A percentile compares a stretch with the other conserved stretches of the same genome.
phyloP scores from a whole-genome alignment of 495 filamentous ascomycete species.

The Jackrogersella minutella region DNA sequence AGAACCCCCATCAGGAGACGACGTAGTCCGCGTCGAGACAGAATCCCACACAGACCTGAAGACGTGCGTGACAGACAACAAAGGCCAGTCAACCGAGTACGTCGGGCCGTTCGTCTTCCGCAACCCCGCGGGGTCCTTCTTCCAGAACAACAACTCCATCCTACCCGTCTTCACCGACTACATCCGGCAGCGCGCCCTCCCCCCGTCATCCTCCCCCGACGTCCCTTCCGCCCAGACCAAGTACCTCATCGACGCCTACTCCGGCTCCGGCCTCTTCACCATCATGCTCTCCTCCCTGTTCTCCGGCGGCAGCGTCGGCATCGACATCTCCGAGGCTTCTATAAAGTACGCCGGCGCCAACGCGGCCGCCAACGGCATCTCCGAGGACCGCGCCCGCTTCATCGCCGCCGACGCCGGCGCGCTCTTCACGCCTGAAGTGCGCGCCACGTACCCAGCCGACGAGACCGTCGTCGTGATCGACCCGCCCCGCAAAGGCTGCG shows the following conservation, averaged over 20 bases:
- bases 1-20: slow-evolving; percentile 25
- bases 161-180: slow-evolving; percentile 88
- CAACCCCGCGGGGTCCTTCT: slow-evolving; percentile 92
- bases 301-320: slow-evolving; percentile 55
- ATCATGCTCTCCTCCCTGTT: slow-evolving; percentile 89
- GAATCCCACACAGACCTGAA: slow-evolving; percentile 74
- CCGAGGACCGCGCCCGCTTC: slow-evolving; percentile 68
- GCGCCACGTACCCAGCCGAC: slow-evolving; percentile 71
- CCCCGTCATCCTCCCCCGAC: slow-evolving; percentile 43
- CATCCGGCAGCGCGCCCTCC: slow-evolving; percentile 82
- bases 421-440: slow-evolving; percentile 75
- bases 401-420: slow-evolving; percentile 82
- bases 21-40: slow-evolving; percentile 42
- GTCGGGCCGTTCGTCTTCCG: slow-evolving; percentile 84
- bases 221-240: slow-evolving; percentile 63
- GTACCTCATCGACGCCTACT: slow-evolving; percentile 96
- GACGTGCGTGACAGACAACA: slow-evolving; percentile 84
- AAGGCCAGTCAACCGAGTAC: slow-evolving; percentile 82
- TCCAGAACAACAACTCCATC: slow-evolving; percentile 99
- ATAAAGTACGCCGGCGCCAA: slow-evolving; percentile 81
- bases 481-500: slow-evolving; percentile 94
- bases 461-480: slow-evolving; percentile 92
- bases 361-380: slow-evolving; percentile 77
- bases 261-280: slow-evolving; percentile 94
- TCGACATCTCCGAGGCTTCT: slow-evolving; percentile 68